Evolutionary conservation across 176 grass and related monocot genomes (phyloP), one percentile per base, ranked within the genome.

Genomic region (Puya raimondii): DNA sequence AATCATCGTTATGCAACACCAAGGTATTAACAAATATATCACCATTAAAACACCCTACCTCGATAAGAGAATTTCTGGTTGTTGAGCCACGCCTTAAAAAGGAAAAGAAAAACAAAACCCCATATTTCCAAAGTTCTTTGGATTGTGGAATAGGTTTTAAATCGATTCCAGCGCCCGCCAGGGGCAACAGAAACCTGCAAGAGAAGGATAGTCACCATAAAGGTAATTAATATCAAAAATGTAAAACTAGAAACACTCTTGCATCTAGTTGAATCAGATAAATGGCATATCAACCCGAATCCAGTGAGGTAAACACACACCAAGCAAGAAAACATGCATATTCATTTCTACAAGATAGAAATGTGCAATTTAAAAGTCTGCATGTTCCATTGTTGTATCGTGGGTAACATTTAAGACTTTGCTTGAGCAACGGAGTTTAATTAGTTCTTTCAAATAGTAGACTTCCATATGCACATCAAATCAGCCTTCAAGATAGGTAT

Each of bases 71-170:
- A 99, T 74, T 99, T 99, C 83, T 88, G 86, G 66, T 78, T 85
- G 77, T 88, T 88, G 51, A 99, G 86, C 94, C 94, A 99, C 71
- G 87, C 20, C 68, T 83, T 90, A 81, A 99, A 88, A 82, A 92
- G 52, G 80, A 99, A 93, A 66, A 68, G 47, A 48, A 99, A 88
- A 73, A 99, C 89, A 72, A 90, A 93, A 12, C 89, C 87, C 94
- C 94, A 99, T 81, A 99, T 99, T 76, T 99, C 94, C 76, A 93
- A 50, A 15, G 94, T 99, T 83, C 94, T 87, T 87, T 99, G 94
- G 82, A 99, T 88, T 12, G 94, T 99, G 6, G 94, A 99, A 76
- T 99, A 99, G 52, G 94, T 99, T 93, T 93, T 99, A 79, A 99
- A 99, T 48, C 89, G 85, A 67, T 79, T 93, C 94, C 94, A 99